Percentiles rank a stretch among this genome's conserved stretches.
phyloP scores from a whole-genome alignment of 352 stramenopile genomes.

The Globisporangium spiculum region DNA sequence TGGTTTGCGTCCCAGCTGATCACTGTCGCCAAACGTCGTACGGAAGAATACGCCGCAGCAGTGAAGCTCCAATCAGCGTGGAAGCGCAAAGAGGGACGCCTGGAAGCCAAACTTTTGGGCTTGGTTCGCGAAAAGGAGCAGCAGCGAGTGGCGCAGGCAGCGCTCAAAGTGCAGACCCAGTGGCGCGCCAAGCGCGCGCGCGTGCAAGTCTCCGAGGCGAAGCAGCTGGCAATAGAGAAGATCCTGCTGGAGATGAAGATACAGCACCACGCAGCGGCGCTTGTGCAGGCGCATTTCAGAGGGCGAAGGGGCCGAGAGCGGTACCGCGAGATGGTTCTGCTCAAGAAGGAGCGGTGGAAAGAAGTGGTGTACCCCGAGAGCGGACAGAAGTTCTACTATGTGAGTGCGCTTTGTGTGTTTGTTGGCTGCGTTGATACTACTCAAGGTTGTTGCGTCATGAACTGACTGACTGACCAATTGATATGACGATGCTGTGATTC shows the following conservation, averaged over 20 bases:
- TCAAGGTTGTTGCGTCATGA: background rate
- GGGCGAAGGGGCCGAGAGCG: slow-evolving; percentile 63
- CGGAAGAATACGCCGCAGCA: slow-evolving; percentile 40
- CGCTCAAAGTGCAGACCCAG: slow-evolving; percentile 43
- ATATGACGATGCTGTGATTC: background rate
- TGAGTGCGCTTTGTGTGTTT: slow-evolving; percentile 20
- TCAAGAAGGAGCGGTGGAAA: slow-evolving; percentile 90
- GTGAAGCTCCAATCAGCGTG: slow-evolving; percentile 54
- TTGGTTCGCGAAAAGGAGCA: slow-evolving; percentile 38
- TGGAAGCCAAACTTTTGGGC: slow-evolving; percentile 35
- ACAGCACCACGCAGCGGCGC: slow-evolving; percentile 60
- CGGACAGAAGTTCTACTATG: slow-evolving; percentile 88
- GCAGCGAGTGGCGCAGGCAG: slow-evolving; percentile 29
- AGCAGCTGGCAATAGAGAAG: slow-evolving; percentile 37
- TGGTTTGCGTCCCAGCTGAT: slow-evolving; percentile 44
- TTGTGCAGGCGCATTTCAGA: slow-evolving; percentile 73
- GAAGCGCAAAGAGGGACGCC: slow-evolving; percentile 52
- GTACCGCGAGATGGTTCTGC: slow-evolving; percentile 45
- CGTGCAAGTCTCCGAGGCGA: slow-evolving; percentile 23
- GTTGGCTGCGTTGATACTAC: background rate
- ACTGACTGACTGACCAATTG: background rate
- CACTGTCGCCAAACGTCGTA: slow-evolving; percentile 25
- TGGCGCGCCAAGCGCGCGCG: slow-evolving; percentile 43
- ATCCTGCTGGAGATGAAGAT: slow-evolving; percentile 51
- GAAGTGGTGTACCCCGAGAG: slow-evolving; percentile 80